These are phyloP conservation scores for Debaryomyces robertsiae DNA, from an alignment of 1,139 yeast genomes.

Conservation along the genomic window DNA sequence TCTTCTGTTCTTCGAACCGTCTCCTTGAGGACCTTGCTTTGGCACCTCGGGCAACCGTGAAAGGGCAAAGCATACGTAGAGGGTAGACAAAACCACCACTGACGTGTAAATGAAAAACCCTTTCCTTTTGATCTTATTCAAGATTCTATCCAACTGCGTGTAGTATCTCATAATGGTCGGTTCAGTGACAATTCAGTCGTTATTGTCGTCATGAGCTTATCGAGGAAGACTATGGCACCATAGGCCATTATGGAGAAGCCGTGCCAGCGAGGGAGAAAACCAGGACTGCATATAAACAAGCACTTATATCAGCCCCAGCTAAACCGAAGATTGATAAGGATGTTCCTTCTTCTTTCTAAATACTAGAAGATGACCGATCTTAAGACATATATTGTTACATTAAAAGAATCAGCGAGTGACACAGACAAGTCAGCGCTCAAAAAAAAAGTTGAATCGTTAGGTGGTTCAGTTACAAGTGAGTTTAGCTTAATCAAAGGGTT, in stretches of 20 bases:
- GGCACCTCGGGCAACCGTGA: constrained; percentile 30
- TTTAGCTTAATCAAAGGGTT: constrained; percentile 71
- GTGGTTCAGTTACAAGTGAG: constrained; percentile 67
- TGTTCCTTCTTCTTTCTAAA: constrained; percentile 4
- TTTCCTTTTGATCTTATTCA: constrained; percentile 26
- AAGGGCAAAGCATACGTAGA: constrained; percentile 37
- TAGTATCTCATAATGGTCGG: constrained; percentile 6
- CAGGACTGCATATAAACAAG: constrained; percentile 4
- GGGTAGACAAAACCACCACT: constrained; percentile 34
- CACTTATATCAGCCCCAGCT: background rate
- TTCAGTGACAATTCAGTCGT: background rate
- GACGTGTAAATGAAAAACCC: constrained; percentile 43
- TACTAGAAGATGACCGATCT: constrained; percentile 18
- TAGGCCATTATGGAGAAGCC: no score
- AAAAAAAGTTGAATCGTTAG: constrained; percentile 43
- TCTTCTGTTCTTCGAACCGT: background rate
- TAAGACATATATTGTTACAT: constrained; percentile 41
- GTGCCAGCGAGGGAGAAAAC: no score
- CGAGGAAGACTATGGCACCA: background rate
- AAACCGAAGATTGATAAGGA: background rate
- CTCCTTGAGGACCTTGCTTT: background rate
- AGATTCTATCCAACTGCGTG: constrained; percentile 2
- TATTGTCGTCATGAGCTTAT: background rate
- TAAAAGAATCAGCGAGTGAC: constrained; percentile 37
- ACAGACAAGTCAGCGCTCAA: constrained; percentile 36